A percentile compares a stretch with the other conserved stretches of the same genome.
Evolutionary conservation across 768 basidiomycete genomes (phyloP).

Genomic region (Ephemerocybe angulata): DNA sequence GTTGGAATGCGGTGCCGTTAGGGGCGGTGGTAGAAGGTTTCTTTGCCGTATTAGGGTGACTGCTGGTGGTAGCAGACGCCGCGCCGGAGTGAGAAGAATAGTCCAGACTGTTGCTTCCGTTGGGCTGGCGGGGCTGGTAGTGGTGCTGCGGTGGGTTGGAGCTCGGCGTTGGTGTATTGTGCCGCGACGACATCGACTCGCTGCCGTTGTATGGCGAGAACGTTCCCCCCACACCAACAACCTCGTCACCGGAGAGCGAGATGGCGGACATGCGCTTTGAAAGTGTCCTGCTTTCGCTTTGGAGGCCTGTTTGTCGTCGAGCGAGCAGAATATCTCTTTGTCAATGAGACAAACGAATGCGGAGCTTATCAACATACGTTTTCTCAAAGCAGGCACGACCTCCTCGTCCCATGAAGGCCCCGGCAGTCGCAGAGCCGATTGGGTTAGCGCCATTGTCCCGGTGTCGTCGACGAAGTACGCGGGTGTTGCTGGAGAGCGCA

Average conservation of each 20-base stretch:
- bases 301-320: slow-evolving; percentile 53
- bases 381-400: slow-evolving; percentile 76
- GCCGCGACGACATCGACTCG: not conserved
- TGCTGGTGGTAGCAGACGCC: slow-evolving; percentile 26
- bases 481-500: slow-evolving; percentile 5
- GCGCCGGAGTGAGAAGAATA: slow-evolving; percentile 16
- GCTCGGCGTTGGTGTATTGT: slow-evolving; percentile 9
- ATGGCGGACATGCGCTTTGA: slow-evolving; percentile 73
- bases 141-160: slow-evolving; percentile 13
- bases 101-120: slow-evolving; percentile 6
- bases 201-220: not conserved
- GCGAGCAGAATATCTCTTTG: slow-evolving; percentile 11
- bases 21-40: slow-evolving; percentile 25
- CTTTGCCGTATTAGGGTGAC: slow-evolving; percentile 26
- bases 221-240: slow-evolving; percentile 36
- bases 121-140: slow-evolving; percentile 11
- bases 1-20: slow-evolving; percentile 32
- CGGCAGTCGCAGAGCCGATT: slow-evolving; percentile 34
- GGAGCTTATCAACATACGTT: slow-evolving; percentile 48
- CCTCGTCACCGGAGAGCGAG: slow-evolving; percentile 58
- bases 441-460: slow-evolving; percentile 39
- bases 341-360: not conserved
- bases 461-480: slow-evolving; percentile 4
- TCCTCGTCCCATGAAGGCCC: slow-evolving; percentile 75
- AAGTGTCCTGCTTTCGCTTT: slow-evolving; percentile 76